Conservation (phyloP, 2,329 filamentous ascomycete genomes). For the Nemania sp. region DNA sequence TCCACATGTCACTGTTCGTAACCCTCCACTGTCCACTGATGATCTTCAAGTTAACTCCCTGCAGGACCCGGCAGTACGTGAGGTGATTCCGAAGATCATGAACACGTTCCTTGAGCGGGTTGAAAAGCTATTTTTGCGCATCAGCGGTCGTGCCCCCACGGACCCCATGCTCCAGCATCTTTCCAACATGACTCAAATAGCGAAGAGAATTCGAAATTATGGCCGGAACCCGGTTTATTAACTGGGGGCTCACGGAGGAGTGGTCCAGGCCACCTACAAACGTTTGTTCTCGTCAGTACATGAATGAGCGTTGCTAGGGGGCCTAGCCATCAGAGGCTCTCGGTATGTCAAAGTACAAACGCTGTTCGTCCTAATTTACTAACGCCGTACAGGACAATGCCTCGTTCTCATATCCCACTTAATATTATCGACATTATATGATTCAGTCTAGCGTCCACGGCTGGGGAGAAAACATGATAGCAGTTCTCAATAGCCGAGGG, state of each 20-base stretch:
- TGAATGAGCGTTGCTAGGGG: slow-evolving; percentile 3
- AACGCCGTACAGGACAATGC: slow-evolving; percentile 8
- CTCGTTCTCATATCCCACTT: slow-evolving; percentile 10
- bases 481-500: not conserved
- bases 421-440: slow-evolving; percentile 7
- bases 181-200: slow-evolving; percentile 47
- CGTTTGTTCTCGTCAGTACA: not conserved
- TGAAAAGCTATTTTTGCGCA: slow-evolving; percentile 57
- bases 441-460: not conserved
- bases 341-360: slow-evolving; percentile 11
- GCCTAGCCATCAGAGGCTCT: not conserved
- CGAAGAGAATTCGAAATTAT: slow-evolving; percentile 34
- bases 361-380: not conserved
- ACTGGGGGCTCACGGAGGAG: not conserved
- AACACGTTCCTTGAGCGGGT: slow-evolving; percentile 56
- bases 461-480: not conserved
- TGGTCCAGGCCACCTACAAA: not conserved
- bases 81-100: slow-evolving; percentile 63
- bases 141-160: slow-evolving; percentile 52
- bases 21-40: slow-evolving; percentile 13
- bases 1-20: slow-evolving; percentile 54
- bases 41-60: slow-evolving; percentile 37
- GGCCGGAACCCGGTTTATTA: slow-evolving; percentile 34
- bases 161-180: slow-evolving; percentile 56
- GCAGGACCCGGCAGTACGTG: slow-evolving; percentile 59